Conservation (phyloP, 2,329 filamentous ascomycete genomes). For the Fusarium sp. region DNA sequence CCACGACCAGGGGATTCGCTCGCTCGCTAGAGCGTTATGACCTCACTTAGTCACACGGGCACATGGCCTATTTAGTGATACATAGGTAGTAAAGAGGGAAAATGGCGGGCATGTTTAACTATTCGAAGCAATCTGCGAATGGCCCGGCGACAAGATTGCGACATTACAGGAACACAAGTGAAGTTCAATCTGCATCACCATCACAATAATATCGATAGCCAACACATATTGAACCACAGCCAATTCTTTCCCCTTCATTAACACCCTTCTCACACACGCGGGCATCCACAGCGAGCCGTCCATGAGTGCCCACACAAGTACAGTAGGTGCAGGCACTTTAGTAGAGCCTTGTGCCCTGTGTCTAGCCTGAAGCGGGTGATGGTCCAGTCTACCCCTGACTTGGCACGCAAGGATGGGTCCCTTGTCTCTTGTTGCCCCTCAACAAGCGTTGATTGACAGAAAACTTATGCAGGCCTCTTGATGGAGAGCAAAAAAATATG, state of each 20-base stretch:
- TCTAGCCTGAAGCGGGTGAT: constrained; percentile 27
- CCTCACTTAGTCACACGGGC: constrained; percentile 27
- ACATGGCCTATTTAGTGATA: not conserved
- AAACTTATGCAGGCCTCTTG: constrained; percentile 1
- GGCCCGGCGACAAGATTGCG: not conserved
- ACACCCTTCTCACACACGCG: constrained; percentile 8
- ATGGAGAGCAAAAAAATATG: not conserved
- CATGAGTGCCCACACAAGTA: constrained; percentile 32
- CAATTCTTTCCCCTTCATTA: constrained; percentile 17
- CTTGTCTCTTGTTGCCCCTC: constrained; percentile 18
- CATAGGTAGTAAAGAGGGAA: not conserved
- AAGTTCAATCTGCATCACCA: not conserved
- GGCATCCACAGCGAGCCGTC: constrained; percentile 33
- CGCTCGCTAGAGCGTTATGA: constrained; percentile 29
- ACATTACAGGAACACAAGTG: not conserved
- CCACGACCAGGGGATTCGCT: constrained; percentile 7
- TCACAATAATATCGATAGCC: not conserved
- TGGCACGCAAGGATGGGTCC: constrained; percentile 20
- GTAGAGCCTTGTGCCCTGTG: constrained; percentile 25
- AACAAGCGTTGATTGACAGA: constrained; percentile 9
- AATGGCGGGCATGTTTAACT: not conserved
- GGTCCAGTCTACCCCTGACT: constrained; percentile 38
- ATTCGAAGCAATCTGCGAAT: not conserved
- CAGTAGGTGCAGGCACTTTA: constrained; percentile 41
- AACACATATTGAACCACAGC: not conserved